Evolutionary conservation across 805 yeast species (phyloP).

Genomic region (Helenozyma baotianmanensis): DNA sequence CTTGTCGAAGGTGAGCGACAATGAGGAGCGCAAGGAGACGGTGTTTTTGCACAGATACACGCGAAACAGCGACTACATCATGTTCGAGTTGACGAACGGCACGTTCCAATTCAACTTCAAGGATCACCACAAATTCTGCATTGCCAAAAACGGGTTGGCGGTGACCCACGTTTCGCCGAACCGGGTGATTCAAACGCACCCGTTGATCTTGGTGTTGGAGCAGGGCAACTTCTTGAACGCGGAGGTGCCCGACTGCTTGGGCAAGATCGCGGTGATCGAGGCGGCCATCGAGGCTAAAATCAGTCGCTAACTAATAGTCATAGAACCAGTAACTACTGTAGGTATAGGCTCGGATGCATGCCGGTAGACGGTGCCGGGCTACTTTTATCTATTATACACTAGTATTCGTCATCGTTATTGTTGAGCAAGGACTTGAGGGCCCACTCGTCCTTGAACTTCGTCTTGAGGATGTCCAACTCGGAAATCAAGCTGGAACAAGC

Average conservation of each 20-base stretch:
- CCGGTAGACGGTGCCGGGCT: too few relatives aligned
- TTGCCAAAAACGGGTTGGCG: constrained; percentile 70
- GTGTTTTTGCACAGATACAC: constrained; percentile 80
- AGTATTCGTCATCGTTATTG: constrained; percentile 38
- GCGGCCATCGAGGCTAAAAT: constrained; percentile 46
- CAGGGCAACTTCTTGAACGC: constrained; percentile 39
- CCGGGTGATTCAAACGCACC: constrained; percentile 65
- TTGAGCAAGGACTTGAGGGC: constrained; percentile 71
- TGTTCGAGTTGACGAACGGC: constrained; percentile 92
- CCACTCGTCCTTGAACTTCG: constrained; percentile 88
- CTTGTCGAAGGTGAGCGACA: constrained; percentile 72
- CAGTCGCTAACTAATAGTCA: too few relatives aligned
- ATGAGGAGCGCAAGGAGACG: constrained; percentile 57
- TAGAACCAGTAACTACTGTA: too few relatives aligned
- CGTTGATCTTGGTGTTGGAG: constrained; percentile 41
- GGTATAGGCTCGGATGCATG: too few relatives aligned
- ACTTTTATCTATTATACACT: constrained; percentile 5
- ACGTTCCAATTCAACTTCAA: constrained; percentile 91
- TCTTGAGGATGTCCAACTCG: constrained; percentile 68
- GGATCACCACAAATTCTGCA: constrained; percentile 86
- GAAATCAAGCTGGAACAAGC: constrained; percentile 83
- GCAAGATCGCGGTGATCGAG: constrained; percentile 47
- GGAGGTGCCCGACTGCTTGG: constrained; percentile 40
- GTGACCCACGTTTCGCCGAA: constrained; percentile 80
- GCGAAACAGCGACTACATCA: constrained; percentile 72